Percentiles rank a stretch among this genome's conserved stretches.
Conservation (phyloP, 148 eudicot genomes). For the Beta vulgaris region DNA sequence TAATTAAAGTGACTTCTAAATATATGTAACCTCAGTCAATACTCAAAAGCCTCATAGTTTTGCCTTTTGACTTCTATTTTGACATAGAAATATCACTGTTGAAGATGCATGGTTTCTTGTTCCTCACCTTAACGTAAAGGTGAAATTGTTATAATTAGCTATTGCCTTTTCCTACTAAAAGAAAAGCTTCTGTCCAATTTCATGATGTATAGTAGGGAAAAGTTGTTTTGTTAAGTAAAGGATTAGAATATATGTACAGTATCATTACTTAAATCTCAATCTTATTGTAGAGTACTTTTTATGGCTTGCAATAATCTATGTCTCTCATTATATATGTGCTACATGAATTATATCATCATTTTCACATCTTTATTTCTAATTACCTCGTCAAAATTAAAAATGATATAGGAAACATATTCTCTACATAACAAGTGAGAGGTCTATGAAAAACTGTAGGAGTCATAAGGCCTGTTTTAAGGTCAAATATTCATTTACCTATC, state of each 20-base stretch:
- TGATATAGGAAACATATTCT: no score
- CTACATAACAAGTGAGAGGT: no score
- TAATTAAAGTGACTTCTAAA: no score
- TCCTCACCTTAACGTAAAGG: constrained; percentile 6
- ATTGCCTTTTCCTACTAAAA: constrained; percentile 1
- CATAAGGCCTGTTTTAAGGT: no score
- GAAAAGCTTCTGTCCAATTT: not conserved
- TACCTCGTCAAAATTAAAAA: no score
- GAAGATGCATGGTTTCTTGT: constrained; percentile 14
- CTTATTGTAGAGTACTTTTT: not conserved
- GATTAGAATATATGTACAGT: constrained; percentile 20
- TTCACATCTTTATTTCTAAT: not conserved
- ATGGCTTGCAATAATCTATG: constrained; percentile 20
- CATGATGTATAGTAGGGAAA: not conserved
- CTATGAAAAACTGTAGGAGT: no score
- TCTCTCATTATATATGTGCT: not conserved
- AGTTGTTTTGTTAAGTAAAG: constrained; percentile 9
- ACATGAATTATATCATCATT: constrained; percentile 3
- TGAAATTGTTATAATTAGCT: constrained; percentile 11
- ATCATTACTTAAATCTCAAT: constrained; percentile 27
- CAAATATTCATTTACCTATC: no score
- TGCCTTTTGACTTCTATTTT: not conserved
- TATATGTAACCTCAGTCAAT: no score
- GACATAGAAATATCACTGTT: not conserved
- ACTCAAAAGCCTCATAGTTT: no score